Percentiles rank a stretch among this genome's conserved stretches.
Evolutionary conservation across 805 yeast species (phyloP).

Genomic region (Candida nanaspora): DNA sequence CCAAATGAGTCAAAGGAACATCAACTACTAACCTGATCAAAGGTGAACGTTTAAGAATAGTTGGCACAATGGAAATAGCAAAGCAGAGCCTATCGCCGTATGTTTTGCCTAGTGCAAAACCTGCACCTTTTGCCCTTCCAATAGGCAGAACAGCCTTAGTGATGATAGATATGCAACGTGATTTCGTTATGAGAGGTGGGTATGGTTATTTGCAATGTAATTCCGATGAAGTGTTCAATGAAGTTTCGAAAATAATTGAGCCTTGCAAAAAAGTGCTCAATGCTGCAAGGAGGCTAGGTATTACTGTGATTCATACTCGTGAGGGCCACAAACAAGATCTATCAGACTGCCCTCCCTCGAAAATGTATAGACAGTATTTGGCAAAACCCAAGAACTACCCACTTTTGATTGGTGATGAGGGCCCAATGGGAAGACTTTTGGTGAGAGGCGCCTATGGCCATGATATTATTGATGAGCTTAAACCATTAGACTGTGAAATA

Average conservation of each 20-base stretch:
- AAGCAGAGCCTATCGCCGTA: neutral
- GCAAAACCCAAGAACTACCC: slow-evolving; percentile 13
- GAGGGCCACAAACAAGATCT: slow-evolving; percentile 24
- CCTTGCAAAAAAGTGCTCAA: slow-evolving; percentile 15
- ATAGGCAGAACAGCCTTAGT: slow-evolving; percentile 18
- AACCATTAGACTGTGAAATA: slow-evolving; percentile 18
- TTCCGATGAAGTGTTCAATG: slow-evolving; percentile 4
- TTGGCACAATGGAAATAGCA: too few species aligned
- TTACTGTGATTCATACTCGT: slow-evolving; percentile 24
- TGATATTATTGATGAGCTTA: slow-evolving; percentile 24
- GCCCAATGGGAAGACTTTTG: slow-evolving; percentile 25
- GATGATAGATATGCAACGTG: slow-evolving; percentile 27
- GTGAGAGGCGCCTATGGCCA: slow-evolving; percentile 26
- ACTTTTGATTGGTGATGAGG: slow-evolving; percentile 20
- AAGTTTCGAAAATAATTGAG: slow-evolving; percentile 15
- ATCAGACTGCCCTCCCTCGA: slow-evolving; percentile 22
- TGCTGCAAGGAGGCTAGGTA: slow-evolving; percentile 20
- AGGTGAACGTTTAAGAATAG: too few species aligned
- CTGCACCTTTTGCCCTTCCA: slow-evolving; percentile 6
- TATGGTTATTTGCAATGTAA: slow-evolving; percentile 17
- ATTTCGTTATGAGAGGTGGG: slow-evolving; percentile 23
- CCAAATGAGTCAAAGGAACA: too few species aligned
- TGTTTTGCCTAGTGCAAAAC: slow-evolving; percentile 4
- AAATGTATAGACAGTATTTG: slow-evolving; percentile 17
- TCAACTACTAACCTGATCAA: too few species aligned